Conservation (phyloP, 1,284 basidiomycete species). For the Heterobasidion annosum region DNA sequence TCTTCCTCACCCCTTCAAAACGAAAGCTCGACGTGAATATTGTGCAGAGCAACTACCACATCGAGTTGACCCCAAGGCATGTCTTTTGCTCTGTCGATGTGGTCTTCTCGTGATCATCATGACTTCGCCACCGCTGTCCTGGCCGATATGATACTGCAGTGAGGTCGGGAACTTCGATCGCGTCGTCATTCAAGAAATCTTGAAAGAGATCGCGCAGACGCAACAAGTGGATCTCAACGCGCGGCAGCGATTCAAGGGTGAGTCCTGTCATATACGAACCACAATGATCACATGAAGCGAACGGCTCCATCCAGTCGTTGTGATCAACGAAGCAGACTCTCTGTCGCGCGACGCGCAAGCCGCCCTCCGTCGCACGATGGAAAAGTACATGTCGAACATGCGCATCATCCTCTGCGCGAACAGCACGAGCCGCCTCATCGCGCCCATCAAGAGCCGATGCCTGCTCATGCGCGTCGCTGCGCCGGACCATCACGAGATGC, state of each 20-base stretch:
- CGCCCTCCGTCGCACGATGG: constrained; percentile 95
- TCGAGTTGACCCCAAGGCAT: constrained; percentile 95
- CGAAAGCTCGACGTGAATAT: constrained; percentile 96
- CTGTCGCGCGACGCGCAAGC: constrained; percentile 95
- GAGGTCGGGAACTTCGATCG: constrained; percentile 97
- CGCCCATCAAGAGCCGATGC: constrained; percentile 94
- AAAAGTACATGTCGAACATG: constrained; percentile 98
- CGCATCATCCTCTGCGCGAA: constrained; percentile 97
- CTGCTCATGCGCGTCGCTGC: constrained; percentile 91
- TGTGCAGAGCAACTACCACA: constrained; percentile 95
- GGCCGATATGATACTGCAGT: constrained; percentile 29
- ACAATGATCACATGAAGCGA: not conserved
- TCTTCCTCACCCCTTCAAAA: constrained; percentile 92
- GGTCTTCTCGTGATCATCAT: not conserved
- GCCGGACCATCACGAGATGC: constrained; percentile 79
- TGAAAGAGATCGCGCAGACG: constrained; percentile 99
- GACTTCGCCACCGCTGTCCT: not conserved
- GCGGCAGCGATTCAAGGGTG: constrained; percentile 95
- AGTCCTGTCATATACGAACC: no score
- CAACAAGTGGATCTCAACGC: constrained; percentile 96
- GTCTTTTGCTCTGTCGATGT: constrained; percentile 12
- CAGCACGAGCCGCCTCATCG: constrained; percentile 93
- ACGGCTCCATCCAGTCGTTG: constrained; percentile 65
- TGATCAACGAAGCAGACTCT: constrained; percentile 97
- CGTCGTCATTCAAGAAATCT: constrained; percentile 91